Evolutionary conservation across 139 green algal genomes (phyloP).

Genomic region (Tetratostichococcus sp.): DNA sequence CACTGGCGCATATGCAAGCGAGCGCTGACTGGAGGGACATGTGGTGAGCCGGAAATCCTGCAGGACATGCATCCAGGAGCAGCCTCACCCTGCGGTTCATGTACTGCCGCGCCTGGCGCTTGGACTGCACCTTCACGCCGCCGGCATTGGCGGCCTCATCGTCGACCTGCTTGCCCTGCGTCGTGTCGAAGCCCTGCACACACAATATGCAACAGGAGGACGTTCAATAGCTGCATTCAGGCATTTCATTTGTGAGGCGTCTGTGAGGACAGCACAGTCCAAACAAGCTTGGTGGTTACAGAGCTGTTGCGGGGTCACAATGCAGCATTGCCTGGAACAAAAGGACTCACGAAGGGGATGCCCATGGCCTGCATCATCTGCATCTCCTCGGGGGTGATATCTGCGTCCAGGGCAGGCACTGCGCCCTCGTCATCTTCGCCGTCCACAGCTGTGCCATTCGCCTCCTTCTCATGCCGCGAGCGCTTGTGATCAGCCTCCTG

Average conservation of each 20-base stretch:
- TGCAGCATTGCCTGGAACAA: no score
- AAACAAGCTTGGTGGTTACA: no score
- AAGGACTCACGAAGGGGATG: conserved; percentile 66
- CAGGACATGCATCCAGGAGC: no score
- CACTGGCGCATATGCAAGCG: no score
- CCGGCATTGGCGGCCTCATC: conserved; percentile 65
- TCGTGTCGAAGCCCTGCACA: conserved; percentile 67
- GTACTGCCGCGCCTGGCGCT: conserved; percentile 76
- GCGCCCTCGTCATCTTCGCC: neutral
- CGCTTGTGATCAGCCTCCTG: neutral
- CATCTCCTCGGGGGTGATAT: conserved; percentile 77
- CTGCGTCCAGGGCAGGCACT: conserved; percentile 55
- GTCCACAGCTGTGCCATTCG: neutral
- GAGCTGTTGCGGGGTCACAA: no score
- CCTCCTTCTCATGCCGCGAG: neutral
- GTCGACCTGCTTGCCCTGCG: conserved; percentile 69
- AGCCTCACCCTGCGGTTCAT: conserved; percentile 84
- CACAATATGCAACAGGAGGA: no score
- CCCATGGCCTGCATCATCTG: conserved; percentile 84
- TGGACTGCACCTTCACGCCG: conserved; percentile 65
- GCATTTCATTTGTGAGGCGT: no score
- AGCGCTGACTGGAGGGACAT: no score
- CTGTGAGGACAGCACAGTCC: no score
- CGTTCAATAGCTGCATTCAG: no score
- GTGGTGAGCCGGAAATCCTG: no score